Base-by-base conservation (phyloP, 768 basidiomycete genomes). In the Collybia sordida region DNA sequence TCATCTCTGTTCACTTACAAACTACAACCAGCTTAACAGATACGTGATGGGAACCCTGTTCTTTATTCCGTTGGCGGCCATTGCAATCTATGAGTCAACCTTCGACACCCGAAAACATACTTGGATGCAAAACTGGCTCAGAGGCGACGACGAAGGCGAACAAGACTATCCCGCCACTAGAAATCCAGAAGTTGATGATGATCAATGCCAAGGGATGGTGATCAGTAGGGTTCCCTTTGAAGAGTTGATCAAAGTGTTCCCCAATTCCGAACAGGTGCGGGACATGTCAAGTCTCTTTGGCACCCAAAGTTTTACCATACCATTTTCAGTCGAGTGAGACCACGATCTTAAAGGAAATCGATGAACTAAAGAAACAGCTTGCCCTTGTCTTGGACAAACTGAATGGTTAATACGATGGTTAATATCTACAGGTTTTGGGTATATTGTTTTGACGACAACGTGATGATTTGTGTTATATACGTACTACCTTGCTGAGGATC, bases 21-120 rank as follows among this genome's bases (percentile, higher is more conserved):
- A 6, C 18, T 14, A 53, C 14, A 34, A 6, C 37, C 45, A 88
- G 85, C 67, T 93, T 54, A 97, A 96, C 68, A 83, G 85, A 46
- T 61, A 73, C 57, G 76, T 91, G 47, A 96, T 98, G 94, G 68
- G 71, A 19, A 56, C 77, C 37, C 52, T 96, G n/a, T 96, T 98
- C 74, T 88, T 86, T 68, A 52, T 93, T 46, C 93, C 93, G 3
- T 72, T 97, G 24, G 70, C 76, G 3, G 44, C 77, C 14, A 88
- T 97, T 54, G 88, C 92, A 0, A 59, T 94, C 27, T 88, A 75
- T 59, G 95, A 97, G 69, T 78, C 89, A 1, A 73, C 74, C 8
- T 63, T 76, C 42, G 70, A 78, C 51, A 63, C 66, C 12, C 60
- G 66, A 22, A 81, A 77, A 54, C 75, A 80, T 54, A 68, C 64